phyloP scores from a whole-genome alignment of 2,329 filamentous ascomycete species.

The Alternaria postmessia region DNA sequence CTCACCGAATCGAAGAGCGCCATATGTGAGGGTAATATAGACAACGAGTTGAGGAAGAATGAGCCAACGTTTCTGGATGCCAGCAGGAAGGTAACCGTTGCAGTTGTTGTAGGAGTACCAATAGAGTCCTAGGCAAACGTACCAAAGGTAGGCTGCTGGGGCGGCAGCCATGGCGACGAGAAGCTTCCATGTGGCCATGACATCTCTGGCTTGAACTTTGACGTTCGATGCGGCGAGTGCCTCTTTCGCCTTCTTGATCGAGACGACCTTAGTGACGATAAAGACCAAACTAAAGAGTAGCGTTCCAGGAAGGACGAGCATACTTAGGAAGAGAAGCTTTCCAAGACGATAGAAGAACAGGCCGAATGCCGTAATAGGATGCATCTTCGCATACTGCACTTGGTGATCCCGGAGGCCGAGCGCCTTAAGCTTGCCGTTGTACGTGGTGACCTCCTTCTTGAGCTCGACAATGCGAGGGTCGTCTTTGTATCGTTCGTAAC shows the following conservation, averaged over 20 bases:
- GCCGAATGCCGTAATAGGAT: slow-evolving; percentile 75
- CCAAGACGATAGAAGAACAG: slow-evolving; percentile 80
- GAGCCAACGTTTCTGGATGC: slow-evolving; percentile 70
- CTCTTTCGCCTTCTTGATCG: slow-evolving; percentile 49
- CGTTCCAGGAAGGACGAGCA: slow-evolving; percentile 85
- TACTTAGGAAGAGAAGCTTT: slow-evolving; percentile 78
- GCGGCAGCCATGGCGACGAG: slow-evolving; percentile 52
- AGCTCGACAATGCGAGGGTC: slow-evolving; percentile 82
- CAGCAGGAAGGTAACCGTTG: slow-evolving; percentile 80
- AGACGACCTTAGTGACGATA: slow-evolving; percentile 48
- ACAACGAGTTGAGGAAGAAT: slow-evolving; percentile 78
- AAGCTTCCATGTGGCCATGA: slow-evolving; percentile 54
- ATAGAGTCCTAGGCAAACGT: slow-evolving; percentile 42
- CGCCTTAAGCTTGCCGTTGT: slow-evolving; percentile 86
- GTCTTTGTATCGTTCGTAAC: slow-evolving; percentile 91
- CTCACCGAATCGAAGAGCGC: slow-evolving; percentile 92
- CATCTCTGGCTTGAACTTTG: slow-evolving; percentile 51
- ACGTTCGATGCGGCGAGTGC: slow-evolving; percentile 52
- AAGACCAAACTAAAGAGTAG: slow-evolving; percentile 74
- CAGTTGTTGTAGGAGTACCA: slow-evolving; percentile 68
- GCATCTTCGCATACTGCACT: slow-evolving; percentile 88
- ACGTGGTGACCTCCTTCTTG: slow-evolving; percentile 77
- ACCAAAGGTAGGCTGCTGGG: slow-evolving; percentile 45
- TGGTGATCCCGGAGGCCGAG: slow-evolving; percentile 93
- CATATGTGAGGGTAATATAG: slow-evolving; percentile 90